Percentiles rank a stretch among this genome's conserved stretches.
Conservation (phyloP, 768 basidiomycete genomes). For the Suillus americanus region DNA sequence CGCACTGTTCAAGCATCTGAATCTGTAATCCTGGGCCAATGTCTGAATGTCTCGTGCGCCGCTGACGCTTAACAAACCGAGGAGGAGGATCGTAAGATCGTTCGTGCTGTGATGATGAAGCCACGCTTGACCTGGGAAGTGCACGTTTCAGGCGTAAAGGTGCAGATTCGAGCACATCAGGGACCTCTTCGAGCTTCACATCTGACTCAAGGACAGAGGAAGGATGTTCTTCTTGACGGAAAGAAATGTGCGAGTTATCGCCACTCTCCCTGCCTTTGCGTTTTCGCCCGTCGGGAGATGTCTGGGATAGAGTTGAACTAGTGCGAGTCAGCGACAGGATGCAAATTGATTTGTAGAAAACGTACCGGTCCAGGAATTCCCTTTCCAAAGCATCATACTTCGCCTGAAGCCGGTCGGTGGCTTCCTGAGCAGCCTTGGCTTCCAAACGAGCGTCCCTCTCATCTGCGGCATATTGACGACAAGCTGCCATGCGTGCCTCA, state of each 20-base stretch:
- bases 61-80: slow-evolving; percentile 24
- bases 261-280: slow-evolving; percentile 1
- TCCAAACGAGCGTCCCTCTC: slow-evolving; percentile 27
- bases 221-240: not conserved
- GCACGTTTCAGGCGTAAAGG: slow-evolving; percentile 26
- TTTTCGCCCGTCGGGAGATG: slow-evolving; percentile 1
- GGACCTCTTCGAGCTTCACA: not conserved
- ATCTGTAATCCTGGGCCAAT: not conserved
- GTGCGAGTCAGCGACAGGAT: not conserved
- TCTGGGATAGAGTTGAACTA: not conserved
- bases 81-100: slow-evolving; percentile 1
- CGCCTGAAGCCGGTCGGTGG: slow-evolving; percentile 38
- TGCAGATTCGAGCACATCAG: too few species aligned
- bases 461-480: slow-evolving; percentile 32
- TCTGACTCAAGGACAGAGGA: not conserved
- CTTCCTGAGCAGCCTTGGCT: slow-evolving; percentile 37
- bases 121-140: slow-evolving; percentile 24
- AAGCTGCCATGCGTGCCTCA: slow-evolving; percentile 37
- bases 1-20: not conserved
- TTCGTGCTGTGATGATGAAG: slow-evolving; percentile 4
- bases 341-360: not conserved
- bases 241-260: not conserved
- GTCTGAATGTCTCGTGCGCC: slow-evolving; percentile 21
- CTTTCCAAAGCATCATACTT: slow-evolving; percentile 32
- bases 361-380: slow-evolving; percentile 15